A percentile compares a stretch with the other conserved stretches of the same genome.
These are phyloP conservation scores for Aspergillus ibericus DNA, from an alignment of 2,329 filamentous ascomycete genomes.

Conservation along the genomic window DNA sequence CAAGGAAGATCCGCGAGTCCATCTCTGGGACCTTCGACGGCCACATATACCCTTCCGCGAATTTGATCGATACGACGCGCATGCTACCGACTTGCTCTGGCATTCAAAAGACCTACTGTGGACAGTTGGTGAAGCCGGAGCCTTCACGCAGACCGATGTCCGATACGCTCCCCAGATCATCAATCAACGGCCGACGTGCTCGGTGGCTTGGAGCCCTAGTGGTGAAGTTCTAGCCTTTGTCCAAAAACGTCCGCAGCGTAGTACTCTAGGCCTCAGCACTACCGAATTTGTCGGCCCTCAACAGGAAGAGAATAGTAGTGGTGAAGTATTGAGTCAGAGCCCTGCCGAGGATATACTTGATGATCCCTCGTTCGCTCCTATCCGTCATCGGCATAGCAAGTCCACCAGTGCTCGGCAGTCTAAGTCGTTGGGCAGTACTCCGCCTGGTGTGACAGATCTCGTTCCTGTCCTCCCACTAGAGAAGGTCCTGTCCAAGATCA, in stretches of 20 bases:
- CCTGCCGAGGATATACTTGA: constrained; percentile 60
- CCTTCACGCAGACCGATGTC: constrained; percentile 63
- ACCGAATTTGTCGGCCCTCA: constrained; percentile 42
- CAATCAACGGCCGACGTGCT: constrained; percentile 57
- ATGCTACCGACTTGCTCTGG: constrained; percentile 63
- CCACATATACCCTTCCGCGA: constrained; percentile 63
- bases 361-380: constrained; percentile 54
- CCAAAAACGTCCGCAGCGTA: constrained; percentile 51
- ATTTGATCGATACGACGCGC: constrained; percentile 56
- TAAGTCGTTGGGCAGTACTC: constrained; percentile 56
- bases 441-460: constrained; percentile 49
- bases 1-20: constrained; percentile 59
- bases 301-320: constrained; percentile 45
- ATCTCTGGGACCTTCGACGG: constrained; percentile 65
- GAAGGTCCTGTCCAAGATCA: constrained; percentile 48
- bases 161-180: constrained; percentile 60
- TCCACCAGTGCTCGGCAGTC: constrained; percentile 48
- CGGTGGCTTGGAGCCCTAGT: constrained; percentile 58
- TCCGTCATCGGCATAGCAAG: constrained; percentile 50
- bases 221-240: constrained; percentile 58
- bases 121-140: constrained; percentile 62
- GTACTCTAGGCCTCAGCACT: constrained; percentile 41
- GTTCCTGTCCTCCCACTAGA: constrained; percentile 53
- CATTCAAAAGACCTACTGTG: constrained; percentile 64
- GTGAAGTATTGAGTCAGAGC: constrained; percentile 52